Conservation (phyloP, 129 eudicot species). For the Chrysanthemum seticuspe region DNA sequence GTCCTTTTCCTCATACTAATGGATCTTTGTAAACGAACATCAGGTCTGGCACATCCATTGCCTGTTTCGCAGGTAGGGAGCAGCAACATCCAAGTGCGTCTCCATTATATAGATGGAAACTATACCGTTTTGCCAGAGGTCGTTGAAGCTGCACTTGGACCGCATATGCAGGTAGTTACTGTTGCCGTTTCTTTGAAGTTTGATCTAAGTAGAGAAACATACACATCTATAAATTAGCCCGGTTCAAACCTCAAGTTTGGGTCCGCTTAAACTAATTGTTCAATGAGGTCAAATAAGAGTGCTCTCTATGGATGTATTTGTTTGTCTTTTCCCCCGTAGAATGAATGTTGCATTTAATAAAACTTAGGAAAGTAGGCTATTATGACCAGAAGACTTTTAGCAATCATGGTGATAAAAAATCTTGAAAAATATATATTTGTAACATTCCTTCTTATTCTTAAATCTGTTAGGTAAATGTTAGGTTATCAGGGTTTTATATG, state of each 20-base stretch:
- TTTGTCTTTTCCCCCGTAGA: too few relatives aligned
- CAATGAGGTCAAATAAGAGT: too few relatives aligned
- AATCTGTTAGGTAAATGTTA: too few relatives aligned
- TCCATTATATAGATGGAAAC: conserved; percentile 96
- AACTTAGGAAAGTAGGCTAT: too few relatives aligned
- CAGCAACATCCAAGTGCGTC: conserved; percentile 83
- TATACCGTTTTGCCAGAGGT: conserved; percentile 95
- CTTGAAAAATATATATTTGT: too few relatives aligned
- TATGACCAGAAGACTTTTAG: too few relatives aligned
- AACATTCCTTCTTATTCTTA: too few relatives aligned
- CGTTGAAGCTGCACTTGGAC: conserved; percentile 98
- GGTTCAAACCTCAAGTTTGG: conserved; percentile 1
- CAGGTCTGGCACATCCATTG: conserved; percentile 69
- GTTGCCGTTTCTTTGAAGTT: background rate
- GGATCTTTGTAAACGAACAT: conserved; percentile 95
- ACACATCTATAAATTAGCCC: conserved; percentile 3
- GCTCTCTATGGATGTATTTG: too few relatives aligned
- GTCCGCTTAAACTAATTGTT: background rate
- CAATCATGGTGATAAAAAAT: too few relatives aligned
- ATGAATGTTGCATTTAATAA: too few relatives aligned
- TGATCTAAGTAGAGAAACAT: conserved; percentile 10
- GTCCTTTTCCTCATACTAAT: conserved; percentile 89
- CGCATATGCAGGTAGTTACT: conserved; percentile 91
- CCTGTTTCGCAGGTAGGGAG: conserved; percentile 99
- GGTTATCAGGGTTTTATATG: too few relatives aligned